Percentiles rank a stretch among this genome's conserved stretches.
Evolutionary conservation across 371 early-diverging fungal genomes (phyloP).

Genomic region (Apophysomyces trapeziformis): DNA sequence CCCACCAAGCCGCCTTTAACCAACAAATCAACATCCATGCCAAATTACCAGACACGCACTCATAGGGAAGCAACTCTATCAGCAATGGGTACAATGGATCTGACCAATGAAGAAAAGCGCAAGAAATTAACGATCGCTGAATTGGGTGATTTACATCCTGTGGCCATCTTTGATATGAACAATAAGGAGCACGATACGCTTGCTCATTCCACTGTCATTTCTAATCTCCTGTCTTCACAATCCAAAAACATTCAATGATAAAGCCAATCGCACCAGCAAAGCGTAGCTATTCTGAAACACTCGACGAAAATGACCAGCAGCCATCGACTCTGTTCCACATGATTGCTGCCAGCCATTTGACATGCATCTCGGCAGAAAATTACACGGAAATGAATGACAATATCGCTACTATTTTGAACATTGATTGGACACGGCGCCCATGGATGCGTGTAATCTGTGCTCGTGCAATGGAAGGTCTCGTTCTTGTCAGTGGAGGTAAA

Average conservation of each 20-base stretch:
- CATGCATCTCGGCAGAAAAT: slow-evolving; percentile 15
- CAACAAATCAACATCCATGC: too few relatives aligned
- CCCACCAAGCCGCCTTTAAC: too few relatives aligned
- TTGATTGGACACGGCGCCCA: slow-evolving; percentile 17
- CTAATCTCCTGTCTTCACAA: slow-evolving; percentile 14
- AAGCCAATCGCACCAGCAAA: slow-evolving; percentile 12
- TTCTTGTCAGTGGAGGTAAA: slow-evolving; percentile 15
- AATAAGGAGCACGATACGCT: slow-evolving; percentile 13
- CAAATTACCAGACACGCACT: too few relatives aligned
- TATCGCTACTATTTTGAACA: slow-evolving; percentile 12
- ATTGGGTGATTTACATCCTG: slow-evolving; percentile 11
- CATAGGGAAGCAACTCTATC: too few relatives aligned
- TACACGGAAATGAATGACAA: slow-evolving; percentile 16
- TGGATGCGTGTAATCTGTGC: slow-evolving; percentile 16
- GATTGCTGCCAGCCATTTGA: slow-evolving; percentile 9
- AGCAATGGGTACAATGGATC: too few relatives aligned
- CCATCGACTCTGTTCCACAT: slow-evolving; percentile 6
- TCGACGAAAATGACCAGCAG: slow-evolving; percentile 10
- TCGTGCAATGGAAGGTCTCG: slow-evolving; percentile 19
- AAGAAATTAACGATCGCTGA: slow-evolving; percentile 16
- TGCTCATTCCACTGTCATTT: slow-evolving; percentile 13
- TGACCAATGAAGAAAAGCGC: slow-evolving; percentile 4
- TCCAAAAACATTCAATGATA: slow-evolving; percentile 6
- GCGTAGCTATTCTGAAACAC: slow-evolving; percentile 12
- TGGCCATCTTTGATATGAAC: slow-evolving; percentile 15